phyloP scores from a whole-genome alignment of 1,284 basidiomycete species.

The Marasmius oreades region DNA sequence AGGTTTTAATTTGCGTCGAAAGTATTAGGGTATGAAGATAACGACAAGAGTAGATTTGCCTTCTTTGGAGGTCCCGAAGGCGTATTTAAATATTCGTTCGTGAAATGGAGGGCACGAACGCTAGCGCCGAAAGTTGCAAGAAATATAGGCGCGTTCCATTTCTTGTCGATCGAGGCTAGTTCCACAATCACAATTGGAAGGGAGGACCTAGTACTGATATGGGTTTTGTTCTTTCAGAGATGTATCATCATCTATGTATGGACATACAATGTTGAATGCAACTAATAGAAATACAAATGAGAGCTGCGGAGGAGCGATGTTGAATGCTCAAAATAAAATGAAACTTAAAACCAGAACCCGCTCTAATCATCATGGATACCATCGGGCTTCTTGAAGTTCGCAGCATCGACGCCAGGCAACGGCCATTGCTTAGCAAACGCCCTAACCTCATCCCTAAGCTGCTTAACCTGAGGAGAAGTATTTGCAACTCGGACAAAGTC shows the following conservation, averaged over 20 bases:
- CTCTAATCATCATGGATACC: constrained; percentile 57
- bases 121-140: no score
- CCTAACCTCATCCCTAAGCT: constrained; percentile 73
- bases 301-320: background rate
- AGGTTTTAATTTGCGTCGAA: no score
- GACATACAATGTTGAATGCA: constrained; percentile 4
- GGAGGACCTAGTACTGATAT: no score
- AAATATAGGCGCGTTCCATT: no score
- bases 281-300: constrained; percentile 2
- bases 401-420: constrained; percentile 84
- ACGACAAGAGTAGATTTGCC: no score
- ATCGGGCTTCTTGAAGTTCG: constrained; percentile 56
- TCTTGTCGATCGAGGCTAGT: no score
- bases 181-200: no score
- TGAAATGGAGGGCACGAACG: no score
- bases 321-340: background rate
- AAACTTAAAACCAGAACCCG: constrained; percentile 6
- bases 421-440: constrained; percentile 87
- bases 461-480: constrained; percentile 62
- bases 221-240: no score
- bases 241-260: background rate
- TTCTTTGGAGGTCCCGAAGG: no score
- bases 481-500: constrained; percentile 91
- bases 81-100: no score
- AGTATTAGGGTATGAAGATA: no score